Base-by-base conservation (phyloP, 2,329 filamentous ascomycete species). In the Coniella lustricola region DNA sequence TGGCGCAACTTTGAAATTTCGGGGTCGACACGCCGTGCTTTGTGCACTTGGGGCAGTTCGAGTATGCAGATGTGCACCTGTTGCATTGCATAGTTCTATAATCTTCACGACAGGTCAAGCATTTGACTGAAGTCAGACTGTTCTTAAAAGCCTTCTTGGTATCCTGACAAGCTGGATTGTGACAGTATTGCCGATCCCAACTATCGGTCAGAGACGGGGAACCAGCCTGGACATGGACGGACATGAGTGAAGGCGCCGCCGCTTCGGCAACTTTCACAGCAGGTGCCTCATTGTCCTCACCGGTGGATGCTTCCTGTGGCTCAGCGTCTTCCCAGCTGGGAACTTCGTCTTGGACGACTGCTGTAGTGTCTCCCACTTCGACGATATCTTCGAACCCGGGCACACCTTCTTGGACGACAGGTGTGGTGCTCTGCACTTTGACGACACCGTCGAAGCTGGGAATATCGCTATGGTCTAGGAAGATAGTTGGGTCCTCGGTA, bases 401-500 rank as follows among this genome's bases (percentile, higher is more conserved):
- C n/a, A n/a, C n/a, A n/a, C n/a, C 18, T 21, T 25, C 20, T 18
- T 13, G 16, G 14, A 4, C 7, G 37, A n/a, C 12, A 9, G 37
- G 37, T 3, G 13, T 9, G n/a, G 3, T 13, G 4, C 14, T 17
- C 14, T 16, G 13, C 21, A 7, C 9, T 7, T 31, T 2, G 7
- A 16, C 9, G 29, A 12, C n/a, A 12, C 17, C n/a, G n/a, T 21
- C 22, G 9, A 32, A 5, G 21, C 10, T 17, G 3, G 13, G 7
- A 25, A 41, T 34, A 10, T 44, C 29, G 17, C 29, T 3, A 13
- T 13, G 20, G 9, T 45, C 46, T 2, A 42, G 25, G 4, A 54
- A 3, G 1, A 49, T 54, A 1, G 42, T 46, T 3, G 53, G 50
- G 8, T 52, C 44, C 3, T 45, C 46, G 7, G 53, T 25, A 3